These are phyloP conservation scores for Apiospora marii DNA, from an alignment of 2,329 filamentous ascomycete genomes.

Conservation along the genomic window DNA sequence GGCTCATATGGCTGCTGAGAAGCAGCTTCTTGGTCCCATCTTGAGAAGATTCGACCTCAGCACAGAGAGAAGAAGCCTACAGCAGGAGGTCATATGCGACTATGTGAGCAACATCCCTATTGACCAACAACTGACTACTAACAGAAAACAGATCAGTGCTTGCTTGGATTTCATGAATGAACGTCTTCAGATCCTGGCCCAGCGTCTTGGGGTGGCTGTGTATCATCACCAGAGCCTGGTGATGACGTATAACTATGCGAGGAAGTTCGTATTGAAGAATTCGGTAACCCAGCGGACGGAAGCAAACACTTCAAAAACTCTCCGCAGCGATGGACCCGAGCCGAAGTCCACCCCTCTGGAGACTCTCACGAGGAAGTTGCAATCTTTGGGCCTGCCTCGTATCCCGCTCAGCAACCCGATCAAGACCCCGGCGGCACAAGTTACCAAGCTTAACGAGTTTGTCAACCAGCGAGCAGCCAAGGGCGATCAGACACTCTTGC, in stretches of 20 bases:
- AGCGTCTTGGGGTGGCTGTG: slow-evolving; percentile 32
- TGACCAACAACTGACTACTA: background rate
- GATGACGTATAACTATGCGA: slow-evolving; percentile 29
- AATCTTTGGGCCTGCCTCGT: slow-evolving; percentile 13
- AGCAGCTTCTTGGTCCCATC: slow-evolving; percentile 40
- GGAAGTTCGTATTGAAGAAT: slow-evolving; percentile 10
- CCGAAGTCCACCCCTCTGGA: slow-evolving; percentile 28
- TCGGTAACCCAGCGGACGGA: slow-evolving; percentile 4
- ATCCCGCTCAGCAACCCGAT: slow-evolving; percentile 26
- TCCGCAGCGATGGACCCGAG: background rate
- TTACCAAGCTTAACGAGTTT: slow-evolving; percentile 36
- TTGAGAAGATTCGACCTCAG: slow-evolving; percentile 27
- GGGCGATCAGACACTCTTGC: slow-evolving; percentile 34
- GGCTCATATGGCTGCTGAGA: slow-evolving; percentile 44
- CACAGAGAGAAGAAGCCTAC: slow-evolving; percentile 24
- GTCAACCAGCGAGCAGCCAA: slow-evolving; percentile 38
- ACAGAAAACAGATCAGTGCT: slow-evolving; percentile 33
- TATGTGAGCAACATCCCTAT: slow-evolving; percentile 32
- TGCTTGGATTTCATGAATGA: slow-evolving; percentile 39
- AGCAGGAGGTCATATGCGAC: slow-evolving; percentile 31
- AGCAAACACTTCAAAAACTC: background rate
- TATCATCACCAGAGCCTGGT: slow-evolving; percentile 36
- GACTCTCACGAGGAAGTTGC: slow-evolving; percentile 4
- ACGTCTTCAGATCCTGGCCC: slow-evolving; percentile 33
- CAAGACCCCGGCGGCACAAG: slow-evolving; percentile 27